Conservation (phyloP, 768 basidiomycete species). For the Coprinopsis cinerea region DNA sequence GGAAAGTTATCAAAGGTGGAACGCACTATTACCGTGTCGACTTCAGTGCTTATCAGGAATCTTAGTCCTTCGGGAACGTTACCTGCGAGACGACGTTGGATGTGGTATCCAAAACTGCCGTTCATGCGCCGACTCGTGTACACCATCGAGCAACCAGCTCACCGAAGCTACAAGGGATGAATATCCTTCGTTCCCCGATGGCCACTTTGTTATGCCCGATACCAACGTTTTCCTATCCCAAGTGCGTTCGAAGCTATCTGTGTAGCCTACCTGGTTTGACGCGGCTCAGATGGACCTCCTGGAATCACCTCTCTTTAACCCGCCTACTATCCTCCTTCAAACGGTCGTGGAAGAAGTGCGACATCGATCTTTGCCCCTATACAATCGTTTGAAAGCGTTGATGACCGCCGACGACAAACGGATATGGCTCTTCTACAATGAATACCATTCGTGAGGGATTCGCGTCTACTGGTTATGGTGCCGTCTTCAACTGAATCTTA, state of each 20-base stretch:
- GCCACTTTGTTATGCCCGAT: conserved; percentile 86
- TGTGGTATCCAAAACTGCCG: conserved; percentile 77
- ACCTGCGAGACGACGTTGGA: conserved; percentile 85
- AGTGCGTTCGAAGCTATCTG: conserved; percentile 32
- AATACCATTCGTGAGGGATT: conserved; percentile 66
- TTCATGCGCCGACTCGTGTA: conserved; percentile 37
- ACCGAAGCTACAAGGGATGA: conserved; percentile 45
- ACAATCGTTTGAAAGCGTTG: conserved; percentile 85
- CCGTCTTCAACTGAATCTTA: conserved; percentile 20
- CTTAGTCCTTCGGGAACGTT: conserved; percentile 86
- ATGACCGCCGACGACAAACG: conserved; percentile 79
- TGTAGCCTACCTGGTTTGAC: conserved; percentile 8
- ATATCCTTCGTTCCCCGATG: conserved; percentile 53
- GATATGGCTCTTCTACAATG: conserved; percentile 85
- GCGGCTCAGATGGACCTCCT: conserved; percentile 83
- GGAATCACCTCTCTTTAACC: conserved; percentile 65
- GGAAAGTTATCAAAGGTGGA: conserved; percentile 89
- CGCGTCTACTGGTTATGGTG: neutral
- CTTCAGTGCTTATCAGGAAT: neutral
- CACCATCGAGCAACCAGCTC: conserved; percentile 13
- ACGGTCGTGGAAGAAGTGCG: conserved; percentile 96
- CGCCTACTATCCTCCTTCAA: conserved; percentile 87
- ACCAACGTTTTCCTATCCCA: conserved; percentile 94
- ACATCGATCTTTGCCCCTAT: conserved; percentile 87
- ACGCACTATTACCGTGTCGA: no score